These are phyloP conservation scores for Starmera amethionina DNA, from an alignment of 805 yeast species.

Conservation along the genomic window DNA sequence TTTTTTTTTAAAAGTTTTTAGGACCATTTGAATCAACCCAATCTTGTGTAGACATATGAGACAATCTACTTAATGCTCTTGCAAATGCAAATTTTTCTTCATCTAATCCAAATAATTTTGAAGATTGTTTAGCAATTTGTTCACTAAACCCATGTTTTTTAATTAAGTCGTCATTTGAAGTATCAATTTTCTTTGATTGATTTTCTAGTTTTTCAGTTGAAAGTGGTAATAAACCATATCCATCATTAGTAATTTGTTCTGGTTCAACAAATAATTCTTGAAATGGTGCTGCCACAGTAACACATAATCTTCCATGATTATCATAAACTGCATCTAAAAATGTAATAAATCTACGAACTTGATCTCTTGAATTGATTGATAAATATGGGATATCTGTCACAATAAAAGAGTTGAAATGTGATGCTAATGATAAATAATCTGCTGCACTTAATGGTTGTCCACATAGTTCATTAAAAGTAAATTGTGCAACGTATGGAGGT, in stretches of 20 bases:
- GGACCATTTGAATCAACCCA: conserved; percentile 55
- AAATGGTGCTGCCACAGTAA: conserved; percentile 82
- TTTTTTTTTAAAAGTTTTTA: not conserved
- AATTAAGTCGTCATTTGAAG: conserved; percentile 55
- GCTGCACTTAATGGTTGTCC: conserved; percentile 89
- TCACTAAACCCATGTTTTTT: conserved; percentile 71
- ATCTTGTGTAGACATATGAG: conserved; percentile 89
- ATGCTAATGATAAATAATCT: conserved; percentile 80
- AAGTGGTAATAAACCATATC: conserved; percentile 20
- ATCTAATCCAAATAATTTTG: conserved; percentile 75
- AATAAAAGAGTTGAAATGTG: conserved; percentile 65
- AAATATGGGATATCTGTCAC: conserved; percentile 88
- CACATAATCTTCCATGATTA: conserved; percentile 78
- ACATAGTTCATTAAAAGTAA: conserved; percentile 78
- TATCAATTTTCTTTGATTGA: conserved; percentile 46
- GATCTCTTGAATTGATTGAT: conserved; percentile 68
- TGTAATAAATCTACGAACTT: conserved; percentile 85
- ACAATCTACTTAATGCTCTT: conserved; percentile 79
- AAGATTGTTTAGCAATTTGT: conserved; percentile 52
- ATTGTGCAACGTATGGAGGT: conserved; percentile 80
- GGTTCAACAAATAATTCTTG: conserved; percentile 81
- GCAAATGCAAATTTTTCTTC: conserved; percentile 97
- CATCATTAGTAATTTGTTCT: conserved; percentile 36
- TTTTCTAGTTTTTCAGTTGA: conserved; percentile 21
- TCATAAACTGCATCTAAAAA: conserved; percentile 95